Percentiles rank a stretch among this genome's conserved stretches.
phyloP scores from a whole-genome alignment of 768 basidiomycete species.

The Mycena metata region DNA sequence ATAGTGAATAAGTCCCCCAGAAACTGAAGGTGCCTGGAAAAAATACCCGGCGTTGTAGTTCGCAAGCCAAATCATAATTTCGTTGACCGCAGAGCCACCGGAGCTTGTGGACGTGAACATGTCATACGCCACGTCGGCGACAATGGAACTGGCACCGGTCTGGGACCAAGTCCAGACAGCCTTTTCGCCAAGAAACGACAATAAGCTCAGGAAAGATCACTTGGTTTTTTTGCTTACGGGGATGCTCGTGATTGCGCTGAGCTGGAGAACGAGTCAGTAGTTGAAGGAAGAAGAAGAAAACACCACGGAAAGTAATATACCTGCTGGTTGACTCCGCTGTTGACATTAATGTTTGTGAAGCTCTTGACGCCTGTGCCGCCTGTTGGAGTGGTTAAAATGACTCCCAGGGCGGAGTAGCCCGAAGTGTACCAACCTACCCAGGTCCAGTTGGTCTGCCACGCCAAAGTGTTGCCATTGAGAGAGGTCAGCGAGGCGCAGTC shows the following conservation, averaged over 20 bases:
- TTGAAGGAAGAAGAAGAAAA: conserved; percentile 12
- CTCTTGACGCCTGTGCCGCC: conserved; percentile 72
- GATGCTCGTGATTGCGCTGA: conserved; percentile 67
- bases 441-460: conserved; percentile 67
- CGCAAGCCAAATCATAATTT: conserved; percentile 78
- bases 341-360: conserved; percentile 69
- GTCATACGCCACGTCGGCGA: conserved; percentile 72
- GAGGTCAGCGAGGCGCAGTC: conserved; percentile 65
- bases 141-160: conserved; percentile 52
- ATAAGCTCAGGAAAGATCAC: background rate
- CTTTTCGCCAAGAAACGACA: conserved; percentile 45
- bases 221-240: conserved; percentile 55
- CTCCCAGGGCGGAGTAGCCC: no score
- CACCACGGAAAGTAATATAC: conserved; percentile 41
- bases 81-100: conserved; percentile 61
- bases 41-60: conserved; percentile 62
- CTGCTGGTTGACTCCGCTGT: conserved; percentile 66
- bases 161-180: conserved; percentile 72
- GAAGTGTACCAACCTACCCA: conserved; percentile 51
- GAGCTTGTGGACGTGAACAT: conserved; percentile 68
- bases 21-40: background rate
- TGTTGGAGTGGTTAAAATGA: background rate
- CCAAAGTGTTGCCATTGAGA: conserved; percentile 55
- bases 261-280: conserved; percentile 43
- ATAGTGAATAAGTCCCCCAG: background rate